A percentile compares a stretch with the other conserved stretches of the same genome.
Conservation (phyloP, 2,329 filamentous ascomycete genomes). For the Achaetomium macrosporum region DNA sequence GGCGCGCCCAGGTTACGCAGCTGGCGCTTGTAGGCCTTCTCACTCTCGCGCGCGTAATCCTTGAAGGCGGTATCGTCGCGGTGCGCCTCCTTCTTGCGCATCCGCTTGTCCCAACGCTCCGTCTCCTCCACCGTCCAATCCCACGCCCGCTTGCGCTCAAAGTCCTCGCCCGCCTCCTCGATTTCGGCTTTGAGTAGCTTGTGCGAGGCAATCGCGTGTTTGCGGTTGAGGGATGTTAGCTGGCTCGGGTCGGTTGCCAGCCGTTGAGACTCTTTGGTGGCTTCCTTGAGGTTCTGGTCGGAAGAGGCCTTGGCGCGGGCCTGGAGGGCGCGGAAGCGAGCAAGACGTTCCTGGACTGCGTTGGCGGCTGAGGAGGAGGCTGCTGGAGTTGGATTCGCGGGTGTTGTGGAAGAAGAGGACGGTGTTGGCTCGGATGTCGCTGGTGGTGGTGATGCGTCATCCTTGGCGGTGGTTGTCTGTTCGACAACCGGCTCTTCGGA, state of each 20-base stretch:
- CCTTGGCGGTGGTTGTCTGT: constrained; percentile 4
- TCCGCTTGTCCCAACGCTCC: constrained; percentile 85
- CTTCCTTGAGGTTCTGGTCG: constrained; percentile 74
- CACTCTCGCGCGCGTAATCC: constrained; percentile 80
- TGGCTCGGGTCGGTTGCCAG: constrained; percentile 71
- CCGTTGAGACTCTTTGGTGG: constrained; percentile 74
- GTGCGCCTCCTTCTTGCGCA: constrained; percentile 77
- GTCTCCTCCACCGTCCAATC: constrained; percentile 96
- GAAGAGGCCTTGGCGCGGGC: constrained; percentile 69
- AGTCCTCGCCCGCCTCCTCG: constrained; percentile 79
- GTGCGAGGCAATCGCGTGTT: constrained; percentile 80
- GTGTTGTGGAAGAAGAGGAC: constrained; percentile 1
- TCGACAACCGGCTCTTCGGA: not conserved
- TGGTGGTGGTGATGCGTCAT: constrained; percentile 12
- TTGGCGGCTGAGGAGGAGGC: constrained; percentile 29
- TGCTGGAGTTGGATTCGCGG: not conserved
- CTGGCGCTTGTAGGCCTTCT: constrained; percentile 92
- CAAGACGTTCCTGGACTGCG: constrained; percentile 61
- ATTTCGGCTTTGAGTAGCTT: constrained; percentile 91
- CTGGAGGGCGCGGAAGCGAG: constrained; percentile 82
- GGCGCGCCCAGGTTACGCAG: constrained; percentile 67
- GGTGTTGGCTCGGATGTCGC: constrained; percentile 1
- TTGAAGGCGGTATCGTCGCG: constrained; percentile 84
- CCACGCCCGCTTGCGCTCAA: constrained; percentile 96
- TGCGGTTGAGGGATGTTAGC: constrained; percentile 72